These are phyloP conservation scores for Colletotrichum brevisporum DNA, from an alignment of 2,329 filamentous ascomycete genomes.

Conservation along the genomic window DNA sequence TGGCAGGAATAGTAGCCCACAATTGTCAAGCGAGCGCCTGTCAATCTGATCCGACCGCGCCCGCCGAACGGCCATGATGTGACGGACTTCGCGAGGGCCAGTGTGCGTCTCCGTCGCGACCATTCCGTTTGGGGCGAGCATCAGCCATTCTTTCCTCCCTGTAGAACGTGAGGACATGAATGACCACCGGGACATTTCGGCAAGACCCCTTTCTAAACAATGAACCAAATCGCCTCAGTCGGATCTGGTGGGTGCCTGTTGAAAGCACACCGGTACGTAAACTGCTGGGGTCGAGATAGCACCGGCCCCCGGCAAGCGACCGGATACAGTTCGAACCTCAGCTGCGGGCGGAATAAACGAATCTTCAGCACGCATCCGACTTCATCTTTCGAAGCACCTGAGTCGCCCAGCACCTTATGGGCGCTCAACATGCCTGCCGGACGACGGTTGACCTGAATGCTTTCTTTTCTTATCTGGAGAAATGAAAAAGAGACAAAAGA, in stretches of 20 bases:
- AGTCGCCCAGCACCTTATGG: not conserved
- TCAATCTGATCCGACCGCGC: slow-evolving; percentile 20
- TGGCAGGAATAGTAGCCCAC: slow-evolving; percentile 21
- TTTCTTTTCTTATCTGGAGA: no score
- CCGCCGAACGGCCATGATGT: slow-evolving; percentile 5
- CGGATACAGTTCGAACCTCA: not conserved
- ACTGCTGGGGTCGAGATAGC: slow-evolving; percentile 13
- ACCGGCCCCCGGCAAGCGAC: not conserved
- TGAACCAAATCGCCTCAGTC: not conserved
- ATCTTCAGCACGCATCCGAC: slow-evolving; percentile 14
- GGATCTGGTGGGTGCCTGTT: not conserved
- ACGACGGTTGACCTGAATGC: not conserved
- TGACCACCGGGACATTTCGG: not conserved
- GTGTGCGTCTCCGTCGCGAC: slow-evolving; percentile 21
- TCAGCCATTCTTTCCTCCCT: no score
- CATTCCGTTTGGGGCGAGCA: no score
- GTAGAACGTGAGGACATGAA: not conserved
- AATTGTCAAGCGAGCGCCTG: slow-evolving; percentile 6
- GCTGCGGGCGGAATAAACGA: not conserved
- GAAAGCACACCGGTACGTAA: no score
- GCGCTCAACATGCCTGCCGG: not conserved
- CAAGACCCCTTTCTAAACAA: not conserved
- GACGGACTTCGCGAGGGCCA: not conserved
- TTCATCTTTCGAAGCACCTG: slow-evolving; percentile 1
- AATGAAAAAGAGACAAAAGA: no score